Evolutionary conservation across 2,329 filamentous ascomycete species (phyloP).

Genomic region (Colletotrichum caudatum): DNA sequence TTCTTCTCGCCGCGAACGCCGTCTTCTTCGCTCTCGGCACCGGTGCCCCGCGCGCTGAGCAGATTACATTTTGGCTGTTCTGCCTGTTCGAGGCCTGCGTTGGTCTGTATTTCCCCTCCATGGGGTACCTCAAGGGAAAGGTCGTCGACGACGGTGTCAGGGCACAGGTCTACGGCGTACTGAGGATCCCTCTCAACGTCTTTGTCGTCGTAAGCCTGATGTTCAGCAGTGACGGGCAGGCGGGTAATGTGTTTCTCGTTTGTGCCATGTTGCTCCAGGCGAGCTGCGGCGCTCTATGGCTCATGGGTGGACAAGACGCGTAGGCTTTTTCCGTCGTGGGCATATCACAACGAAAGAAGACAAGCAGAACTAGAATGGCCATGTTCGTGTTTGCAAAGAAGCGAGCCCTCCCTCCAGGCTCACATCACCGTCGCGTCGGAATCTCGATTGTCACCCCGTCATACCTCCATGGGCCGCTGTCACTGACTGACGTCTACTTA

Average conservation of each 20-base stretch:
- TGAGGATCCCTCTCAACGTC: conserved; percentile 69
- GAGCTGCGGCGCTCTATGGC: conserved; percentile 47
- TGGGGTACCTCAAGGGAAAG: conserved; percentile 64
- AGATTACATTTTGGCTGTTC: conserved; percentile 64
- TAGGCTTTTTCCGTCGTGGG: background rate
- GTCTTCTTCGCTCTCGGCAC: conserved; percentile 53
- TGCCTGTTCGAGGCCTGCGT: conserved; percentile 68
- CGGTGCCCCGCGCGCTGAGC: conserved; percentile 50
- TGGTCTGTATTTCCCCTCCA: conserved; percentile 67
- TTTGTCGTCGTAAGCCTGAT: conserved; percentile 65
- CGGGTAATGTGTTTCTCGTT: conserved; percentile 48
- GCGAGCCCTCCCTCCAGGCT: background rate
- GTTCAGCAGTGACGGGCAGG: conserved; percentile 49
- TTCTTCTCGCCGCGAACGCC: conserved; percentile 53
- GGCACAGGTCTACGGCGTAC: conserved; percentile 64
- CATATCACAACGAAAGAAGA: background rate
- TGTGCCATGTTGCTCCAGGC: conserved; percentile 49
- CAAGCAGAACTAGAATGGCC: background rate
- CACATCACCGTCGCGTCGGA: background rate
- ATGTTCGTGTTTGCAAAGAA: background rate
- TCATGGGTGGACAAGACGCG: conserved; percentile 36
- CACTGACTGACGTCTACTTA: conserved; percentile 40
- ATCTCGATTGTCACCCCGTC: background rate
- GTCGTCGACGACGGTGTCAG: conserved; percentile 65
- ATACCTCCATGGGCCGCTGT: background rate